phyloP scores from a whole-genome alignment of 805 yeast species.

The Yamadazyma olivae region DNA sequence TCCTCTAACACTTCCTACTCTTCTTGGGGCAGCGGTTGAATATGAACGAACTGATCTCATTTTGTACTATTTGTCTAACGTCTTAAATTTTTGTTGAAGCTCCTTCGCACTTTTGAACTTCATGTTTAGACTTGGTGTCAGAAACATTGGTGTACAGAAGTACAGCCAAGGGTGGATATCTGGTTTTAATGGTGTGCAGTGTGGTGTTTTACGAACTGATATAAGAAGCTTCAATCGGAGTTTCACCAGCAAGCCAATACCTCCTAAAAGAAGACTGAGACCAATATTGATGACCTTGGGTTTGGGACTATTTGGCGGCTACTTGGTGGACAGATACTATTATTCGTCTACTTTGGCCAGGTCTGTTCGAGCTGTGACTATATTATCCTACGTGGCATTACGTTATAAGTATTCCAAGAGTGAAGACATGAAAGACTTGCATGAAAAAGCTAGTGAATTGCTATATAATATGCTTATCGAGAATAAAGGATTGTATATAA shows the following conservation, averaged over 20 bases:
- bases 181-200: too few species aligned
- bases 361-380: conserved; percentile 48
- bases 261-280: too few species aligned
- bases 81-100: background rate
- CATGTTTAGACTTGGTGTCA: background rate
- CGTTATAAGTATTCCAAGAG: conserved; percentile 47
- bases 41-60: conserved; percentile 23
- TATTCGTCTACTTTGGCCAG: conserved; percentile 51
- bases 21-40: conserved; percentile 29
- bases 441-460: conserved; percentile 51
- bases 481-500: conserved; percentile 57
- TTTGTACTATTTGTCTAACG: background rate
- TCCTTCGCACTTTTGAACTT: background rate
- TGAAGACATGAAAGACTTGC: conserved; percentile 44
- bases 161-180: too few species aligned
- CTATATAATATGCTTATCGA: conserved; percentile 25
- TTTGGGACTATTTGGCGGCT: background rate
- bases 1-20: conserved; percentile 42
- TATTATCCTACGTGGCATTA: conserved; percentile 49
- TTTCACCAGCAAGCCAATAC: too few species aligned
- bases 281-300: too few species aligned
- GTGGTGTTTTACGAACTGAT: too few species aligned
- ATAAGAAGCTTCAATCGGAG: too few species aligned
- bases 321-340: conserved; percentile 7
- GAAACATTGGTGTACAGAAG: background rate